Evolutionary conservation across 495 filamentous ascomycete species (phyloP).

Genomic region (Polyplosphaeria fusca): DNA sequence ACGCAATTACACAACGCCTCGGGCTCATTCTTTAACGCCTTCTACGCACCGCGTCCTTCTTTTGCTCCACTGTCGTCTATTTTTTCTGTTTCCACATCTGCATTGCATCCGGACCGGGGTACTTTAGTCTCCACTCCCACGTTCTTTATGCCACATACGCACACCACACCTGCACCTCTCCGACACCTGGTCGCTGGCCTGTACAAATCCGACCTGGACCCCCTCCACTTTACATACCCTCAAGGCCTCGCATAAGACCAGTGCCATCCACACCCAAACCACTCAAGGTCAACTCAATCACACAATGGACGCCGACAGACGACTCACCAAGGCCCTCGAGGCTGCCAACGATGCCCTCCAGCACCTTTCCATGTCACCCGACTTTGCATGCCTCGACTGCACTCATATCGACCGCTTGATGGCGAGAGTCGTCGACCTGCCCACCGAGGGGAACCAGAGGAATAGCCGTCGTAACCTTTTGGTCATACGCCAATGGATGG

Average conservation of each 20-base stretch:
- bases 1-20: constrained; percentile 13
- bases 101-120: not conserved
- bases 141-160: constrained; percentile 15
- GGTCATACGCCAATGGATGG: constrained; percentile 30
- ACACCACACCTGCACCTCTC: not conserved
- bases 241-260: constrained; percentile 12
- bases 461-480: constrained; percentile 26
- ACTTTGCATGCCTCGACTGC: constrained; percentile 23
- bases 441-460: constrained; percentile 27
- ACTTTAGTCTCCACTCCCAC: constrained; percentile 3
- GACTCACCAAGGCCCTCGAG: constrained; percentile 27
- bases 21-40: not conserved
- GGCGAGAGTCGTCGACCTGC: constrained; percentile 25
- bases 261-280: not conserved
- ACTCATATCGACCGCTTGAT: constrained; percentile 29
- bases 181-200: constrained; percentile 3
- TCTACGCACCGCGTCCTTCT: not conserved
- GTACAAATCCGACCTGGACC: constrained; percentile 5
- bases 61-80: not conserved
- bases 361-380: constrained; percentile 28
- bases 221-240: constrained; percentile 14
- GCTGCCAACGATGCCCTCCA: constrained; percentile 29
- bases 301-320: constrained; percentile 27
- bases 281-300: not conserved
- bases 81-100: constrained; percentile 12